Evolutionary conservation across 192 early-diverging fungal genomes (phyloP).

Genomic region (Chytriomyces hyalinus): DNA sequence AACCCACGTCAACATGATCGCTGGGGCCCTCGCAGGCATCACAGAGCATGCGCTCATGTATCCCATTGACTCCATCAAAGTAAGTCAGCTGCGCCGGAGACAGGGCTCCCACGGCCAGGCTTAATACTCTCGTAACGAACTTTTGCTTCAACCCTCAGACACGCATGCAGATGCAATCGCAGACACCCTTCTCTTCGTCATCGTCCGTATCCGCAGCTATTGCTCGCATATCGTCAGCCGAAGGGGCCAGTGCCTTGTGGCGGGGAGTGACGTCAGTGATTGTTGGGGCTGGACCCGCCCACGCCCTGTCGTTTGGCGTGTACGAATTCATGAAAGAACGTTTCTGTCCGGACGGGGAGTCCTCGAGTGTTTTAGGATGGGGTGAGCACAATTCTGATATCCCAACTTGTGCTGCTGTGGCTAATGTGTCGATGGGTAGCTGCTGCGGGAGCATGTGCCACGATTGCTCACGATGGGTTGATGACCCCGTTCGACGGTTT

Average conservation of each 20-base stretch:
- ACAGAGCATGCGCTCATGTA: slow-evolving; percentile 96
- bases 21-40: slow-evolving; percentile 96
- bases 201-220: slow-evolving; percentile 59
- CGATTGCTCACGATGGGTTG: slow-evolving; percentile 82
- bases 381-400: slow-evolving; percentile 40
- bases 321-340: slow-evolving; percentile 89
- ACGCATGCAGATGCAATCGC: no score
- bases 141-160: no score
- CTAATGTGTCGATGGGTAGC: slow-evolving; percentile 45
- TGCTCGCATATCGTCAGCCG: slow-evolving; percentile 72
- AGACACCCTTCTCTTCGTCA: no score
- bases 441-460: slow-evolving; percentile 87
- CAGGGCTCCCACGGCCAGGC: neutral
- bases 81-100: slow-evolving; percentile 26
- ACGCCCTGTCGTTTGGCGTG: slow-evolving; percentile 94
- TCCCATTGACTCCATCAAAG: slow-evolving; percentile 95
- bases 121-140: neutral
- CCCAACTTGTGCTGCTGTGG: neutral
- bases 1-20: slow-evolving; percentile 79
- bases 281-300: slow-evolving; percentile 91
- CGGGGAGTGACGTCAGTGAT: slow-evolving; percentile 91
- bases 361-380: slow-evolving; percentile 61
- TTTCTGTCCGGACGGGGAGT: slow-evolving; percentile 53
- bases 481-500: slow-evolving; percentile 96
- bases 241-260: slow-evolving; percentile 84